phyloP scores from a whole-genome alignment of 345 rosid genomes.

The Gossypium herbaceum region DNA sequence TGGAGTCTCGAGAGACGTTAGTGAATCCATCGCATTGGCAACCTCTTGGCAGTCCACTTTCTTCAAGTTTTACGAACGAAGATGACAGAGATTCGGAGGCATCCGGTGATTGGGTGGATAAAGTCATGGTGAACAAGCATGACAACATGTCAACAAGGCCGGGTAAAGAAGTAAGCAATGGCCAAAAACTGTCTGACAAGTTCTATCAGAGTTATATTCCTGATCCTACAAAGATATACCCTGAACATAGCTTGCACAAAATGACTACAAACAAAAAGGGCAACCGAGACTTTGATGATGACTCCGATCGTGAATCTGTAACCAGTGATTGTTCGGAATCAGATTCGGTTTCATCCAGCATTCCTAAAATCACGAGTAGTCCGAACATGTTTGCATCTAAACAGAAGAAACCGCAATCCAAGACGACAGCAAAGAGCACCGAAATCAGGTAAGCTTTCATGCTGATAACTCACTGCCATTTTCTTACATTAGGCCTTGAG shows the following conservation, averaged over 20 bases:
- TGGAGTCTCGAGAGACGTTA: conserved; percentile 61
- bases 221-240: conserved; percentile 38
- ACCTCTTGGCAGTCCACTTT: conserved; percentile 43
- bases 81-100: conserved; percentile 46
- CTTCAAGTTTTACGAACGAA: conserved; percentile 32
- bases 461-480: not conserved
- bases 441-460: conserved; percentile 42
- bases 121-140: conserved; percentile 57
- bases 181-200: conserved; percentile 20
- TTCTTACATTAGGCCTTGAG: not conserved
- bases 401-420: conserved; percentile 50
- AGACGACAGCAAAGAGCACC: conserved; percentile 32
- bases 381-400: conserved; percentile 38
- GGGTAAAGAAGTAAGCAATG: conserved; percentile 34
- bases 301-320: conserved; percentile 58
- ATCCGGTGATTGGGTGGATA: conserved; percentile 75
- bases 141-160: conserved; percentile 25
- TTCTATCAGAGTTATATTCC: not conserved
- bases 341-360: conserved; percentile 45
- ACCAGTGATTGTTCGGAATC: conserved; percentile 78
- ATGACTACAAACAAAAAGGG: conserved; percentile 35
- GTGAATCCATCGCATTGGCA: conserved; percentile 60
- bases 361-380: conserved; percentile 40
- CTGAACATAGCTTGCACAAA: conserved; percentile 26
- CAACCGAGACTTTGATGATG: conserved; percentile 54